Evolutionary conservation across 2,329 filamentous ascomycete species (phyloP), one percentile per base, ranked within the genome.

Genomic region (Fusarium buxicola): DNA sequence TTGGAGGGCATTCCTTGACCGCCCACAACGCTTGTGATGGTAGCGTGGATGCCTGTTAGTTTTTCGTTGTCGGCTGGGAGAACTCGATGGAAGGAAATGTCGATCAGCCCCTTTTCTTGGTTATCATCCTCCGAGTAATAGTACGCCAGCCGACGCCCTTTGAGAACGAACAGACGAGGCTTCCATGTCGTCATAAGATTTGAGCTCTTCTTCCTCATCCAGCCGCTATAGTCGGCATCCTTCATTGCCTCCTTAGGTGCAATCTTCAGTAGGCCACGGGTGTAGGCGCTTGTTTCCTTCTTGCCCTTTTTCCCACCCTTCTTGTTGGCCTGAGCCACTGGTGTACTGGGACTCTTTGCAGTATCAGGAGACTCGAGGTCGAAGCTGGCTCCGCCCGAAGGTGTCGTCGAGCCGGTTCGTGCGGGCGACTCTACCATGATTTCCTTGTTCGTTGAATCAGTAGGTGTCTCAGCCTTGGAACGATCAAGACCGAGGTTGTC

Each of bases 191-290:
- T 93, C 89, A 99, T 97, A 30, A 98, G 82, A 71, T 94, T 95
- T 2, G 92, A 94, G 58, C 92, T 97, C 77, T 96, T 94, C 84
- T 99, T 99, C 82, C 95, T 98, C 95, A 99, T 99, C 95, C 95
- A 99, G 2, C 95, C 95, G 71, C 90, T 94, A 75, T 97, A 98
- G 73, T 99, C 94, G 52, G 92, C 94, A 60, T 87, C 88, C 60
- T 88, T 81, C 77, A 97, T 95, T 59, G 94, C 93, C 73, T 97
- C 92, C 52, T 88, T 83, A 0, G 95, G 95, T 0, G 86, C 80
- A 58, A 94, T 90, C 76, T 94, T 93, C 68, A 91, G 85, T 35
- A 98, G 80, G 0, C 95, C 95, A 27, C 92, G 89, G 15, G 89
- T 92, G 76, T 98, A 99, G 1, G 95, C 95, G 71, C 94, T 97